Conservation (phyloP, 192 early-diverging fungal genomes). For the Coemansia sp. region DNA sequence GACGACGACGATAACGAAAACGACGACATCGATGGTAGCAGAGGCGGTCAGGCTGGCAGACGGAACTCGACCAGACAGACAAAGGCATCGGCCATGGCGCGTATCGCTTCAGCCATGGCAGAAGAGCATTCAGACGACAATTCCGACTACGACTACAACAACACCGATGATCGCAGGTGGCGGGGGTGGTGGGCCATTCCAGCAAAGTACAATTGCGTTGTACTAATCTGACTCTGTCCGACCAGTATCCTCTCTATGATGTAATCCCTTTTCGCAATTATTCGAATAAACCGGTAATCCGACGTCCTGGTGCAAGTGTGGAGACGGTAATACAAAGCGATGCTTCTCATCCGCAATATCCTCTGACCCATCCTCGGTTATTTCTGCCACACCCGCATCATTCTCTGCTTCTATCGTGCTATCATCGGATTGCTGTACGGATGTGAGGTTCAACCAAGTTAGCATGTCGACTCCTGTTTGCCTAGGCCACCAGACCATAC, state of each 20-base stretch:
- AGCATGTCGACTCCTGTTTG: constrained; percentile 18
- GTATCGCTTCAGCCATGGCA: no score
- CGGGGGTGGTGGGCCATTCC: constrained; percentile 23
- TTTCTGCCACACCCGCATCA: not conserved
- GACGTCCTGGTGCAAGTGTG: not conserved
- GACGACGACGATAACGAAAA: no score
- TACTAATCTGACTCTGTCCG: constrained; percentile 6
- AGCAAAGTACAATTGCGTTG: constrained; percentile 22
- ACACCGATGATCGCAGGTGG: constrained; percentile 2
- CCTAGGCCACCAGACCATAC: constrained; percentile 47
- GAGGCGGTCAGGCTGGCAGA: no score
- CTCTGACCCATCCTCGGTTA: not conserved
- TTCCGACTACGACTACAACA: not conserved
- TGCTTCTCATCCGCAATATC: not conserved
- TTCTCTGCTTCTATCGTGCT: constrained; percentile 13
- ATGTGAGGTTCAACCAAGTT: no score
- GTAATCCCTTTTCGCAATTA: constrained; percentile 1
- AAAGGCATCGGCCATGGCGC: no score
- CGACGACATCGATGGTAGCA: no score
- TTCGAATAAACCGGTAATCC: not conserved
- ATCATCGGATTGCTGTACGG: not conserved
- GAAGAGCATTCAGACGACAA: no score
- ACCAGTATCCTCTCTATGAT: constrained; percentile 16
- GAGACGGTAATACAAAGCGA: not conserved
- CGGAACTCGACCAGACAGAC: no score